phyloP scores from a whole-genome alignment of 106 monocot species.

The Iris macrosiphon region DNA sequence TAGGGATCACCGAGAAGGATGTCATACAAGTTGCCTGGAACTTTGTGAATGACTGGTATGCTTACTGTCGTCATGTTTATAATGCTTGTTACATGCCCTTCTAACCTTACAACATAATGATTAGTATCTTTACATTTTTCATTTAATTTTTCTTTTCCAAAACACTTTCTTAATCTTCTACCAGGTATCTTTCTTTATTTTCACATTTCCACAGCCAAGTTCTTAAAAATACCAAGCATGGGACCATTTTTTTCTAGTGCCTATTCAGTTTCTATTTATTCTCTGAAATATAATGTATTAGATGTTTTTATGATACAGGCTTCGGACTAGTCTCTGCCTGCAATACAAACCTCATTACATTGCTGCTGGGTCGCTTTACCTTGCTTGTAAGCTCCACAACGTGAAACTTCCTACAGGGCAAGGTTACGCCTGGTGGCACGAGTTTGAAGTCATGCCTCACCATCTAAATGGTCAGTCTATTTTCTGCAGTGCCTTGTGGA shows the following conservation, averaged over 20 bases:
- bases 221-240: no score
- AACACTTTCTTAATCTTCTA: no score
- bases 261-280: no score
- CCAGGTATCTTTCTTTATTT: no score
- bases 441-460: constrained; percentile 48
- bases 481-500: background rate
- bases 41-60: constrained; percentile 74
- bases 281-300: background rate
- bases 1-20: constrained; percentile 31
- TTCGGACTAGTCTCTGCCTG: constrained; percentile 58
- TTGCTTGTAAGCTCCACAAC: constrained; percentile 53
- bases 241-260: no score
- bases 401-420: constrained; percentile 42
- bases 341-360: constrained; percentile 75
- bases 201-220: no score
- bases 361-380: constrained; percentile 66
- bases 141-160: no score
- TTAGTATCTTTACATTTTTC: no score
- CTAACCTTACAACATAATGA: no score
- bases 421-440: constrained; percentile 62
- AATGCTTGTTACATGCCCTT: background rate
- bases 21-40: constrained; percentile 62
- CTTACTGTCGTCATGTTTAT: background rate
- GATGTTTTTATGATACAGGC: constrained; percentile 26
- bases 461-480: constrained; percentile 42